Base-by-base conservation (phyloP, 2,329 filamentous ascomycete genomes). In the Claviceps pazoutovae region DNA sequence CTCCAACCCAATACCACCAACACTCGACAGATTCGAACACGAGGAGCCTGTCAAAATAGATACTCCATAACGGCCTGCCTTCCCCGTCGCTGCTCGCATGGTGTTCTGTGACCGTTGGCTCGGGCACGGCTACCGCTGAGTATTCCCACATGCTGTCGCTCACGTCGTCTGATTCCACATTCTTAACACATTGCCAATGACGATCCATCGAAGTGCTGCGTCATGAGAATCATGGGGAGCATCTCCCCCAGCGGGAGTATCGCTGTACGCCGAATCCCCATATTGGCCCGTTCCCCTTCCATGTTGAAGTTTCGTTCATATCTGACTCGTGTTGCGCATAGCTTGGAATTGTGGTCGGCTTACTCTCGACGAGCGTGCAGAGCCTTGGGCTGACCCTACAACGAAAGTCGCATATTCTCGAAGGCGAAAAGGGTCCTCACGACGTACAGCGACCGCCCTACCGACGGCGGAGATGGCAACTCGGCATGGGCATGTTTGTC, bases 401-500 rank as follows among this genome's bases (percentile, higher is more conserved):
- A 71, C 88, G 93, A 66, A 97, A 98, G 71, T 97, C 93, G 57
- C 93, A 98, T 71, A 84, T 98, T 59, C 82, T 97, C 64, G 93
- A 98, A 73, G 93, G 98, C 71, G 88, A 94, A 72, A 95, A 95
- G 68, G 80, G 82, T 49, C 77, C 77, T 7, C 84, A 88, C 66
- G 82, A 93, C 69, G 74, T 83, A 54, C 83, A 86, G 59, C 78
- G 91, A 55, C 91, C 93, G 45, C 88, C 93, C 4, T 94, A 96
- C 69, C 84, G 85, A 63, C 80, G 93, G 62, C 80, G 90, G 62
- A 79, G 89, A 76, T 98, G 93, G 93, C 93, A 96, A 78, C 74
- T 94, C 56, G 93, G 93, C 53, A 97, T 98, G 90, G 81, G 83
- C 64, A 93, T 98, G 82, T 98, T 98, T 69, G 82, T 98, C 58